Evolutionary conservation across 2,329 filamentous ascomycete species (phyloP), one percentile per base, ranked within the genome.

Genomic region (Colletotrichum magnum): DNA sequence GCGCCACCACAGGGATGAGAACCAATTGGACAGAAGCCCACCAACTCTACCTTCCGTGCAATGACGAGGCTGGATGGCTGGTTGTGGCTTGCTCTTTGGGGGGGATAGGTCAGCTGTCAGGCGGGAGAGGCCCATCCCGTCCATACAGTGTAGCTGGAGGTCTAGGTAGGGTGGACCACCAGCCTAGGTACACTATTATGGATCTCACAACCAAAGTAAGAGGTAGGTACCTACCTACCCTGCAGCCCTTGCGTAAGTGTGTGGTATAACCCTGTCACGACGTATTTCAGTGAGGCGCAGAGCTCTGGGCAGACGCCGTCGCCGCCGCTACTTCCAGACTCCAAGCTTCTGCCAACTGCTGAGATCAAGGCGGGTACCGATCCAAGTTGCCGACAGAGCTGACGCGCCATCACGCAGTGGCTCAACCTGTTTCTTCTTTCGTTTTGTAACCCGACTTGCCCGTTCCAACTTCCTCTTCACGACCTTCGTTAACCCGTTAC

Each of bases 241-340:
- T 36, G 32, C 32, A 36, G 10, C 51, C 60, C 58, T 68, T 64
- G 21, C 21, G 21, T 43, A 36, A 36, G 32, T 36, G 32, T 36
- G 32, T 36, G 32, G 32, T 10, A 36, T 10, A 69, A 66, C 66
- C 62, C 67, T 66, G 67, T 70, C 58, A 53, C 58, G 58, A 58
- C 64, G 64, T 68, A 39, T 68, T 68, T 63, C 52, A 43, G 63
- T 58, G 64, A 70, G 68, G 68, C 68, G 68, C 64, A 70, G 68
- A 70, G 64, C 64, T 70, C 64, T 70, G 64, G 64, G 58, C 67
- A 69, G 56, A 69, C 67, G 67, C 62, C 56, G 67, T 51, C 65
- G 64, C 43, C 59, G 64, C 59, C 58, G 61, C 43, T 63, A 64
- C 52, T 52, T 67, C 64, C 52, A 57, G 36, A 54, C 51, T 67